Base-by-base conservation (phyloP, 768 basidiomycete genomes). In the Naganishia randhawae region DNA sequence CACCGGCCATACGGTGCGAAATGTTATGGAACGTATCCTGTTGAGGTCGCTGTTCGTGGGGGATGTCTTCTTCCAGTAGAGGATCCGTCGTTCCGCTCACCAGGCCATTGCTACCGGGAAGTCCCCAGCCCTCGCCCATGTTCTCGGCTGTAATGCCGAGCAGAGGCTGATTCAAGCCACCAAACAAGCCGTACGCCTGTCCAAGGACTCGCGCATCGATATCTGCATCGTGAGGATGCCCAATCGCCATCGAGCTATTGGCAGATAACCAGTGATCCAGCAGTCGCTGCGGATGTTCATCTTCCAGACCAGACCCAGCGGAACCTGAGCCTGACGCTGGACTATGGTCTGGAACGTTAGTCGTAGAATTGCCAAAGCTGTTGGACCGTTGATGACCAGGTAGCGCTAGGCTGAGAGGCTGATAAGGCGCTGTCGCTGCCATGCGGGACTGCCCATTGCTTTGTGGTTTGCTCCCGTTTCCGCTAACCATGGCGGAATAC, bases 261-360 rank as follows among this genome's bases (percentile, higher is more conserved):
- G 65, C 54, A 16, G 75, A 74, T 13, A 78, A 66, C 78, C 78
- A 79, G 48, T 76, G 72, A 55, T 79, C 74, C 53, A 78, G 69
- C 74, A 79, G 54, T 57, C 68, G 57, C 65, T 79, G 78, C 6
- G 78, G 75, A 35, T 72, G 72, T 45, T 79, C 78, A 51, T 79
- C 76, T 41, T 76, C 78, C 6, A 73, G 71, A 66, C 72, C 74
- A 0, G 37, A 48, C n/a, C 39, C 51, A 6, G 66, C 57, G 8
- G 72, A 72, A 68, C 72, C 74, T 0, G 37, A 48, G 32, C 50
- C 61, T 17, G 65, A 66, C 37, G 61, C 67, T 45, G 67, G 67
- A 11, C 57, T 63, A 35, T 68, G 57, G 65, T 66, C 66, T 22
- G 63, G 67, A 9, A 69, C 64, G 35, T 69, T 67, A 19, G 61